A percentile compares a stretch with the other conserved stretches of the same genome.
These are phyloP conservation scores for Aureobasidium sp. DNA, from an alignment of 2,329 filamentous ascomycete species.

Conservation along the genomic window DNA sequence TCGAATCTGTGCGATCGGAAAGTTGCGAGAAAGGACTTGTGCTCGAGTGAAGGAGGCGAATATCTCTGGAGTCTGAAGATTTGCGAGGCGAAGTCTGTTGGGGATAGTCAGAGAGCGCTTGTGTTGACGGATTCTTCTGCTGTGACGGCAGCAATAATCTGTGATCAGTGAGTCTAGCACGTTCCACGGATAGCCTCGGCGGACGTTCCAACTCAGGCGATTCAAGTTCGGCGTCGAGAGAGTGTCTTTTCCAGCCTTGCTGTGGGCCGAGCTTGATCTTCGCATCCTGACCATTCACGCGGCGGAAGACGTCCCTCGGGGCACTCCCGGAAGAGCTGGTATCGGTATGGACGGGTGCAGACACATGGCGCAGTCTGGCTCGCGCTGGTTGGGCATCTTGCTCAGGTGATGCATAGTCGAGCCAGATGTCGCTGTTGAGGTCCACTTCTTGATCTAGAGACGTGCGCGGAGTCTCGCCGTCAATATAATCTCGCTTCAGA, in stretches of 20 bases:
- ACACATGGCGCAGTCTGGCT: constrained; percentile 8
- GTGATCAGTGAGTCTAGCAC: background rate
- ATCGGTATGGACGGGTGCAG: background rate
- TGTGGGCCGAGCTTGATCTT: background rate
- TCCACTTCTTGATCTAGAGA: background rate
- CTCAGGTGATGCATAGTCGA: background rate
- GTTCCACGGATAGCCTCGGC: background rate
- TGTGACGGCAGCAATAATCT: background rate
- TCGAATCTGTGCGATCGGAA: constrained; percentile 39
- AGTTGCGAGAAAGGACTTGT: constrained; percentile 14
- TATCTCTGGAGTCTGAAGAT: constrained; percentile 8
- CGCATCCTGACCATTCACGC: background rate
- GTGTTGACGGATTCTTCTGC: background rate
- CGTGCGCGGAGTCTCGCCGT: background rate
- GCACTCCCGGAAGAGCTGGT: background rate
- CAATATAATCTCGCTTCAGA: background rate
- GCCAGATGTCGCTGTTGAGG: constrained; percentile 1
- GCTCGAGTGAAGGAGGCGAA: constrained; percentile 9
- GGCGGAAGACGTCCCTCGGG: background rate
- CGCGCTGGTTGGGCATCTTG: background rate
- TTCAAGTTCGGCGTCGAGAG: constrained; percentile 8
- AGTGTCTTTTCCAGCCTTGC: constrained; percentile 10
- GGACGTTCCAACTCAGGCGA: constrained; percentile 10
- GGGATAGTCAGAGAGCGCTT: background rate
- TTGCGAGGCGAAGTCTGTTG: constrained; percentile 1